These are phyloP conservation scores for Tetracladium setigerum DNA, from an alignment of 495 filamentous ascomycete genomes.

Conservation along the genomic window DNA sequence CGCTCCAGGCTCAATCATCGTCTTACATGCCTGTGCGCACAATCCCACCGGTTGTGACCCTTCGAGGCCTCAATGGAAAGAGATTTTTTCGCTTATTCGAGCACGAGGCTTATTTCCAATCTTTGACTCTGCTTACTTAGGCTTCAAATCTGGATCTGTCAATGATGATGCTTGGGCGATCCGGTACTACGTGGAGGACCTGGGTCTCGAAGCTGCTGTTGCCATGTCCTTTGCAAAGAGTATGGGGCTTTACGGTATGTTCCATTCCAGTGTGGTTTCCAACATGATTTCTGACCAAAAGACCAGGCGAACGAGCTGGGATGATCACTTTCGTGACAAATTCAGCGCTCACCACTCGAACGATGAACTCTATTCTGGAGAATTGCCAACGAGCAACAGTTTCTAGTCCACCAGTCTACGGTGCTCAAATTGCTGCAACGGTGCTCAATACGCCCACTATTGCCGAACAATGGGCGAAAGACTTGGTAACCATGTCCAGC, in stretches of 20 bases:
- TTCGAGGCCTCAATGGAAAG: conserved; percentile 44
- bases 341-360: conserved; percentile 27
- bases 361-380: conserved; percentile 21
- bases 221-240: conserved; percentile 48
- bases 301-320: background rate
- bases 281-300: background rate
- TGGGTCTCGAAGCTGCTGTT: conserved; percentile 36
- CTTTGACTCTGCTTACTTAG: conserved; percentile 50
- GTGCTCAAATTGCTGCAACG: conserved; percentile 42
- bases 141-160: conserved; percentile 46
- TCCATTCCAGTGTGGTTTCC: conserved; percentile 23
- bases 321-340: conserved; percentile 12
- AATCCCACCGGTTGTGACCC: conserved; percentile 50
- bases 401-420: conserved; percentile 40
- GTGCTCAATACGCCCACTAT: conserved; percentile 34
- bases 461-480: conserved; percentile 37
- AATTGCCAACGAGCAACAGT: conserved; percentile 40
- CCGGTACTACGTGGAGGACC: conserved; percentile 33
- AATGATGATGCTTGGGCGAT: conserved; percentile 48
- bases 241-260: conserved; percentile 48
- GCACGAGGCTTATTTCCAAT: conserved; percentile 45
- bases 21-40: conserved; percentile 48
- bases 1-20: conserved; percentile 34
- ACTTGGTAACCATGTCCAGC: conserved; percentile 38
- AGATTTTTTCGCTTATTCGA: conserved; percentile 42